These are phyloP conservation scores for Oryza australiensis DNA, from an alignment of 176 grass and related monocot species.

Conservation along the genomic window DNA sequence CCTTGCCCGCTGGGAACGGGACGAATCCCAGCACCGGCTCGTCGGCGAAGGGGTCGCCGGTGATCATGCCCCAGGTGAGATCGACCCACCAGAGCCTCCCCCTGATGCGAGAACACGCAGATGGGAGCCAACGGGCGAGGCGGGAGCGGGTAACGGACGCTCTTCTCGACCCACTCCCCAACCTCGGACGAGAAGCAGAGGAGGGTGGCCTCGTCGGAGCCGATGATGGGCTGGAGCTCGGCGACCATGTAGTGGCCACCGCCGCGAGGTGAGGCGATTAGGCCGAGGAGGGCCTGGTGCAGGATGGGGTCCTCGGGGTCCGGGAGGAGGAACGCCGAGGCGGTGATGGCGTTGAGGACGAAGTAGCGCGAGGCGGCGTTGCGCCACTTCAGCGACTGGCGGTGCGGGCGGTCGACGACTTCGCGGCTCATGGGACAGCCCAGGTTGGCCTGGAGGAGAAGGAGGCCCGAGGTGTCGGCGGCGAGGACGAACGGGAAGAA, in stretches of 20 bases:
- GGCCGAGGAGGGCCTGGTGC: conserved; percentile 27
- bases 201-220: background rate
- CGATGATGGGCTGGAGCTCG: background rate
- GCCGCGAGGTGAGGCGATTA: conserved; percentile 5
- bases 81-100: conserved; percentile 25
- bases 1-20: background rate
- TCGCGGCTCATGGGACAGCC: background rate
- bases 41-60: conserved; percentile 27
- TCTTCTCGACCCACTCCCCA: background rate
- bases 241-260: background rate
- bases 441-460: conserved; percentile 35
- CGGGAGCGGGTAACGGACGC: background rate
- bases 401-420: background rate
- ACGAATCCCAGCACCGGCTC: background rate
- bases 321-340: background rate
- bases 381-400: background rate
- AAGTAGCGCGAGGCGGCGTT: conserved; percentile 7
- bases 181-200: conserved; percentile 7
- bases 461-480: conserved; percentile 33
- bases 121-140: background rate
- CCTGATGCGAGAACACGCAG: background rate
- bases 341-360: conserved; percentile 23
- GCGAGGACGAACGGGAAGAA: conserved; percentile 42
- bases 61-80: background rate
- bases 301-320: background rate